Base-by-base conservation (phyloP, 2,329 filamentous ascomycete genomes). In the Cladosporium phlei region DNA sequence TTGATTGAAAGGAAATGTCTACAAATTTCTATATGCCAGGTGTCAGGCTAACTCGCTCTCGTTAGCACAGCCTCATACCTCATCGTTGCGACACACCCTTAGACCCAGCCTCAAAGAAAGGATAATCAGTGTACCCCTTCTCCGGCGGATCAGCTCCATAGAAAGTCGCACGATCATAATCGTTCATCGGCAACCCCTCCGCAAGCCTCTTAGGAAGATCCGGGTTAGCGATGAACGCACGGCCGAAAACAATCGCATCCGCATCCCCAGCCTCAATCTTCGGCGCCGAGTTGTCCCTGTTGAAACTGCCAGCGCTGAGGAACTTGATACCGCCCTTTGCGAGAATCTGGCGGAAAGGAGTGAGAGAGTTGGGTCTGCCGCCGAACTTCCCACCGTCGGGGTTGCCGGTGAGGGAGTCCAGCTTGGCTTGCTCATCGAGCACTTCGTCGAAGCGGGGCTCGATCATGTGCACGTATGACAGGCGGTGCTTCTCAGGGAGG, bases 401-500 rank as follows among this genome's bases (percentile, higher is more conserved):
- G 37, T 51, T 50, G 9, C 49, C 49, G 10, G 54, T 50, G 4
- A 59, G 46, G 19, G 55, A 52, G 20, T 56, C 52, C 49, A 58
- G 25, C 38, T 59, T 59, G 10, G 51, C 50, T 34, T 56, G 43
- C 50, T 59, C 55, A 35, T 55, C 52, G 6, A 59, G 50, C 4
- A 58, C 54, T 1, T 73, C 72, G 1, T 67, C 62, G 4, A 80
- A 63, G 0, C 78, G 71, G 0, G 79, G 71, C 55, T 85, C 79
- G 3, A 85, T 64, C 0, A 82, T 52, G 58, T 83, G 79, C 1
- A 82, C 62, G 53, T 79, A 85, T 0, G 79, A 73, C 10, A 85
- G 65, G 2, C 72, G 67, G 1, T 79, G 59, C 12, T 66, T 59
- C 28, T 69, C 71, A 4, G 78, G 65, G 34, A 56, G 33, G 5